A percentile compares a stretch with the other conserved stretches of the same genome.
These are phyloP conservation scores for Trichophyton mentagrophytes DNA, from an alignment of 2,329 filamentous ascomycete species.

Conservation along the genomic window DNA sequence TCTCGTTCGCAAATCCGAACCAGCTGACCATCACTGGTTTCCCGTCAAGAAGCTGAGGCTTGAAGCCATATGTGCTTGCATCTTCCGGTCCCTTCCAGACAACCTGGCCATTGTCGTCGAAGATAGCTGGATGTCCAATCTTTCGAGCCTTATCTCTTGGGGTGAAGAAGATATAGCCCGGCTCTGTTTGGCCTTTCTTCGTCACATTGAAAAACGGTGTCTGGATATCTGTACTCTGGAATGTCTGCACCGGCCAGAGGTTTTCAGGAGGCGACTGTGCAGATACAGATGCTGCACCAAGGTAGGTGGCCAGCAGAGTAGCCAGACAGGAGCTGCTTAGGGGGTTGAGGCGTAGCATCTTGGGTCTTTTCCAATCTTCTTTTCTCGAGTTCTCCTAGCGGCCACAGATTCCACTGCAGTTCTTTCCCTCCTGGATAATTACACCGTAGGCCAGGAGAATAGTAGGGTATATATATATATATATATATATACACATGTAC, in stretches of 20 bases:
- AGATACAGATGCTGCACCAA: background rate
- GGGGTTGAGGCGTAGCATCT: background rate
- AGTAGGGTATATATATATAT: background rate
- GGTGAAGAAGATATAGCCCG: constrained; percentile 25
- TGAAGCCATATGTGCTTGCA: constrained; percentile 20
- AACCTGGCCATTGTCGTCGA: constrained; percentile 24
- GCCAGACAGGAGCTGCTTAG: background rate
- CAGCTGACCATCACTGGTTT: constrained; percentile 28
- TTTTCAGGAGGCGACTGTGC: background rate
- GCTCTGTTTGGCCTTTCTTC: constrained; percentile 21
- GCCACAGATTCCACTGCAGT: background rate
- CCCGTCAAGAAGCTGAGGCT: constrained; percentile 23
- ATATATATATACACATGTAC: background rate
- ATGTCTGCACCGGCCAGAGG: constrained; percentile 14
- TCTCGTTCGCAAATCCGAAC: constrained; percentile 20
- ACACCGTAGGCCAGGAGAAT: background rate
- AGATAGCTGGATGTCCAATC: constrained; percentile 24
- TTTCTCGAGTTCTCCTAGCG: background rate
- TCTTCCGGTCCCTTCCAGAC: constrained; percentile 26
- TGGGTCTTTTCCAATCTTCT: background rate
- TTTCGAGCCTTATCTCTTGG: constrained; percentile 20
- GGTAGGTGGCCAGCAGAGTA: background rate
- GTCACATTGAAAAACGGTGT: constrained; percentile 24
- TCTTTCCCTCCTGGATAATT: background rate
- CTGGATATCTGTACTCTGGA: constrained; percentile 11